Percentiles rank a stretch among this genome's conserved stretches.
phyloP scores from a whole-genome alignment of 768 basidiomycete genomes.

The Xerocomus brunneocitrinus region DNA sequence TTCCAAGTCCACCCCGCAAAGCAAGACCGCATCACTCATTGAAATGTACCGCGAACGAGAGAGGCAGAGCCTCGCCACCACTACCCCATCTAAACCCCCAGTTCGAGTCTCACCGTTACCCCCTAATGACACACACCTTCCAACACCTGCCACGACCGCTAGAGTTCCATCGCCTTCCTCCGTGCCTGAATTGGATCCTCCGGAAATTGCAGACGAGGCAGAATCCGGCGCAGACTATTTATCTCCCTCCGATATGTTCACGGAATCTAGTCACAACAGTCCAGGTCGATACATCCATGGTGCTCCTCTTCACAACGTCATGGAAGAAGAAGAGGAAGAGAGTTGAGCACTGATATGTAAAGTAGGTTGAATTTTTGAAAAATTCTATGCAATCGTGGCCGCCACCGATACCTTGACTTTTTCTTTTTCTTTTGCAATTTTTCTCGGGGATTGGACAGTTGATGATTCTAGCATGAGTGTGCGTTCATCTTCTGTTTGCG shows the following conservation, averaged over 20 bases:
- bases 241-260: slow-evolving; percentile 34
- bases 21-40: slow-evolving; percentile 74
- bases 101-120: slow-evolving; percentile 26
- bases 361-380: slow-evolving; percentile 14
- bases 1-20: slow-evolving; percentile 30
- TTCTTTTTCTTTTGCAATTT: not conserved
- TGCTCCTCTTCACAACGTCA: slow-evolving; percentile 79
- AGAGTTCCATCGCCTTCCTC: slow-evolving; percentile 14
- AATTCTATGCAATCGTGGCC: slow-evolving; percentile 11
- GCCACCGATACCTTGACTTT: slow-evolving; percentile 26
- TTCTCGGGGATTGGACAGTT: slow-evolving; percentile 11
- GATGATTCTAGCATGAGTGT: slow-evolving; percentile 1
- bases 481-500: slow-evolving; percentile 1
- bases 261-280: slow-evolving; percentile 55
- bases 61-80: slow-evolving; percentile 33
- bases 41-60: slow-evolving; percentile 81
- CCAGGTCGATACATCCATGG: slow-evolving; percentile 78
- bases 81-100: slow-evolving; percentile 31
- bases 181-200: slow-evolving; percentile 19
- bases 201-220: slow-evolving; percentile 27
- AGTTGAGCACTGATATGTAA: slow-evolving; percentile 15
- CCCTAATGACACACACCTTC: slow-evolving; percentile 7
- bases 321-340: slow-evolving; percentile 79
- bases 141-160: not conserved
- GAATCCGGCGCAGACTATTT: slow-evolving; percentile 16